Base-by-base conservation (phyloP, 2,329 filamentous ascomycete genomes). In the Hypomyces perniciosus region DNA sequence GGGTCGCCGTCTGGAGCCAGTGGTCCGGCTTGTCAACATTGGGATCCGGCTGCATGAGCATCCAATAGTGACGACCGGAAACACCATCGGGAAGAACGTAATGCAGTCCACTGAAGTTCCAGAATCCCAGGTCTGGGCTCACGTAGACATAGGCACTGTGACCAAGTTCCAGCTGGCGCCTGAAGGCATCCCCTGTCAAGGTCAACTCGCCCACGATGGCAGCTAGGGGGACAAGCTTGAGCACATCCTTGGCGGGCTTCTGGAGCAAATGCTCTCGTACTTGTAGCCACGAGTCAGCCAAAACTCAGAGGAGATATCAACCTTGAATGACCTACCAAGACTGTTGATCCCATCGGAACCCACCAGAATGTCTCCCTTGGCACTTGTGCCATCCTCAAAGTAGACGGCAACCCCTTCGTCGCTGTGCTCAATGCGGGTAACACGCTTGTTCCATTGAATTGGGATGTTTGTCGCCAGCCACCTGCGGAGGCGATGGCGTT, bases 321-420 rank as follows among this genome's bases (percentile, higher is more conserved):
- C n/a, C n/a, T n/a, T n/a, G n/a, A n/a, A n/a, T n/a, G 28, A 30
- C 48, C 54, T 57, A 61, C 73, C 67, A 9, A 61, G 61, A 30
- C 67, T 71, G 37, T 64, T 65, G 5, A 66, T 60, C 5, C 76
- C 76, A 55, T 79, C 76, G 9, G 70, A 72, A 12, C 72, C 75
- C 9, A 78, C 62, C 1, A 78, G 59, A 3, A 78, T 61, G n/a
- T 68, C 65, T 0, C 76, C 76, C 3, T 60, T 66, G 4, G 65
- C 69, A 1, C 61, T 65, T 2, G 67, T 65, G 6, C 69, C 71
- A 54, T 77, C 75, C 12, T 67, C 62, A 54, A 78, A 78, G 35
- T 63, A 55, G 1, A 71, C 68, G 0, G 65, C 71, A 12, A 75
- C 69, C 1, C 53, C 56, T 2, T 68, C 61, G 0, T 56, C 54